phyloP scores from a whole-genome alignment of 2,329 filamentous ascomycete genomes.

The Blumeriella jaapii region DNA sequence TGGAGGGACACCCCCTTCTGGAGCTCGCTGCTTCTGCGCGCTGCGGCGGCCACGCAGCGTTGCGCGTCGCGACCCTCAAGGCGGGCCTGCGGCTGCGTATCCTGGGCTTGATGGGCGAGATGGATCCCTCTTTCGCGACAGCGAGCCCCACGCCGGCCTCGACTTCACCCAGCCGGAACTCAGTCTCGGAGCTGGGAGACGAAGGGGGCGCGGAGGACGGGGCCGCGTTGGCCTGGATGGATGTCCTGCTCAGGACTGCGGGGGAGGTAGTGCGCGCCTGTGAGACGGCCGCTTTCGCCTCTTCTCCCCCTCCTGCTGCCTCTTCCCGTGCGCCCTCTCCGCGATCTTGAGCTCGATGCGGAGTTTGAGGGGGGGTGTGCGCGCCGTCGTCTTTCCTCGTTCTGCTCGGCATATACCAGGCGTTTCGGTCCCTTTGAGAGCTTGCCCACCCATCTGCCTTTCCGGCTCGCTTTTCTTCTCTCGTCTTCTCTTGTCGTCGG shows the following conservation, averaged over 20 bases:
- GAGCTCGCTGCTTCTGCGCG: constrained; percentile 7
- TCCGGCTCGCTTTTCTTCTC: too few relatives aligned
- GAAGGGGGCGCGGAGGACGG: too few relatives aligned
- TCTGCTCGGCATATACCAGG: too few relatives aligned
- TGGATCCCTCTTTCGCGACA: constrained; percentile 3
- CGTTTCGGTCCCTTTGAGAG: too few relatives aligned
- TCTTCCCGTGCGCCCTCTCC: too few relatives aligned
- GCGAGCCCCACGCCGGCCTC: neutral
- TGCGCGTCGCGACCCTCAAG: neutral
- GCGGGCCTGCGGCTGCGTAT: constrained; percentile 3
- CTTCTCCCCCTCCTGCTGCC: too few relatives aligned
- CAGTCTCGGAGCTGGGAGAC: neutral
- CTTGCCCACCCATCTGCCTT: too few relatives aligned
- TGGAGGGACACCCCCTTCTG: constrained; percentile 8
- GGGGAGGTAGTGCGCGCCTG: neutral
- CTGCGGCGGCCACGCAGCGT: neutral
- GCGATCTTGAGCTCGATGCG: too few relatives aligned
- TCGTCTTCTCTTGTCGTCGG: too few relatives aligned
- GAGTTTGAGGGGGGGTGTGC: too few relatives aligned
- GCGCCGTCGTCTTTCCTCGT: too few relatives aligned
- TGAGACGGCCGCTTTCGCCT: neutral
- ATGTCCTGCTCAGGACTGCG: neutral
- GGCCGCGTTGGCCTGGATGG: neutral
- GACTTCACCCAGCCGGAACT: neutral
- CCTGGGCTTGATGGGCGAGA: constrained; percentile 2